Evolutionary conservation across 306 rosid genomes (phyloP).

Genomic region (Crataegus laevigata): DNA sequence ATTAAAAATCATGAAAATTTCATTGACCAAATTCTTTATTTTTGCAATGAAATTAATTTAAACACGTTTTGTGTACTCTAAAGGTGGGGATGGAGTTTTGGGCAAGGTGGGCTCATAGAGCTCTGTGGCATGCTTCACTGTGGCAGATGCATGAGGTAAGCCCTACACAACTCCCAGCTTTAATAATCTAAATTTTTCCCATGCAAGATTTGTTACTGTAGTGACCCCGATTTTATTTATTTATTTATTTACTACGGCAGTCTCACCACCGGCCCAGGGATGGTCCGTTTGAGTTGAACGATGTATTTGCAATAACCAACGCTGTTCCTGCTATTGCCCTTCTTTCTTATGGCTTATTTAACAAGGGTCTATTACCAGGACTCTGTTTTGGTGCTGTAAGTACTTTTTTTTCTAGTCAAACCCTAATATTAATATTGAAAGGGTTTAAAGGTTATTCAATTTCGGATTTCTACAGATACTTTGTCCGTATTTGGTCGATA

Average conservation of each 20-base stretch:
- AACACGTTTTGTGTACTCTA: neutral
- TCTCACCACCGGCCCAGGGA: conserved; percentile 78
- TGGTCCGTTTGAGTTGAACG: conserved; percentile 76
- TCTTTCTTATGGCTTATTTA: conserved; percentile 55
- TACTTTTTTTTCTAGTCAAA: neutral
- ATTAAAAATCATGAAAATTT: neutral
- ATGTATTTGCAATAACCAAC: conserved; percentile 68
- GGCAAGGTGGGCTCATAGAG: conserved; percentile 57
- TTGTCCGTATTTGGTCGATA: no score
- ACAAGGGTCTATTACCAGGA: conserved; percentile 61
- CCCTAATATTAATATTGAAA: neutral
- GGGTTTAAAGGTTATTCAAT: no score
- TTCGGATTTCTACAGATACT: no score
- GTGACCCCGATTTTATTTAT: no score
- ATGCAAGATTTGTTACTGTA: neutral
- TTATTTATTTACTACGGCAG: conserved; percentile 24
- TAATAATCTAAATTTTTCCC: neutral
- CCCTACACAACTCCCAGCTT: no score
- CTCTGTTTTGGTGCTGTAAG: conserved; percentile 90
- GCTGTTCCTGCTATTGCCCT: conserved; percentile 79
- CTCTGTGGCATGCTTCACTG: conserved; percentile 46
- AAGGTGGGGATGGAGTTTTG: conserved; percentile 55
- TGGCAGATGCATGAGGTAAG: conserved; percentile 45
- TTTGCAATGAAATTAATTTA: neutral
- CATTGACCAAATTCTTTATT: neutral